Percentiles rank a stretch among this genome's conserved stretches.
Conservation (phyloP, 179 eudicot species). For the Sideroxylon spinosum region DNA sequence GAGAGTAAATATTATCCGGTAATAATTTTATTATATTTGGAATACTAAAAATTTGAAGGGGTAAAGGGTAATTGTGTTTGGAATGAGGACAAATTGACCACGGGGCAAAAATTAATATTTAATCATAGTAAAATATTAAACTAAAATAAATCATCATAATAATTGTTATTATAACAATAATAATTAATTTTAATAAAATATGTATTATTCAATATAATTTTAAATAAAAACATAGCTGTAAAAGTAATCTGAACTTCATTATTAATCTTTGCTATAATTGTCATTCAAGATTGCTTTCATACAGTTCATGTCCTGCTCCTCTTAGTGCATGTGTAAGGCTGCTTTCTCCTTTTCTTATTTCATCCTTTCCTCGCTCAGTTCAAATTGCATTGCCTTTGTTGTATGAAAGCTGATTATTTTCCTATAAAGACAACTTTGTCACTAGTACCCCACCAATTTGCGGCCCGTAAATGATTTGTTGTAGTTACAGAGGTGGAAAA, state of each 20-base stretch:
- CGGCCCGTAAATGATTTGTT: not conserved
- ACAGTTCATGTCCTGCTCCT: conserved; percentile 6
- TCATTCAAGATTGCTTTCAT: not conserved
- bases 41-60: too few relatives aligned
- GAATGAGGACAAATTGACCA: too few relatives aligned
- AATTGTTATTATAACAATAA: too few relatives aligned
- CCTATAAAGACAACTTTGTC: not conserved
- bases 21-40: too few relatives aligned
- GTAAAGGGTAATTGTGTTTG: too few relatives aligned
- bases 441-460: conserved; percentile 4
- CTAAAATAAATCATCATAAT: too few relatives aligned
- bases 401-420: not conserved
- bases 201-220: too few relatives aligned
- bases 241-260: not conserved
- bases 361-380: not conserved
- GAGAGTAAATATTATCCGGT: too few relatives aligned
- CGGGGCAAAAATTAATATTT: too few relatives aligned
- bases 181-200: too few relatives aligned
- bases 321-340: conserved; percentile 12
- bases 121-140: too few relatives aligned
- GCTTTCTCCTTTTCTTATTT: not conserved
- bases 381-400: not conserved
- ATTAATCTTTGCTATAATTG: not conserved
- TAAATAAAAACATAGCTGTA: too few relatives aligned
- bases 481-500: conserved; percentile 2